Conservation (phyloP, 2,329 filamentous ascomycete species). For the Fusarium sp. region DNA sequence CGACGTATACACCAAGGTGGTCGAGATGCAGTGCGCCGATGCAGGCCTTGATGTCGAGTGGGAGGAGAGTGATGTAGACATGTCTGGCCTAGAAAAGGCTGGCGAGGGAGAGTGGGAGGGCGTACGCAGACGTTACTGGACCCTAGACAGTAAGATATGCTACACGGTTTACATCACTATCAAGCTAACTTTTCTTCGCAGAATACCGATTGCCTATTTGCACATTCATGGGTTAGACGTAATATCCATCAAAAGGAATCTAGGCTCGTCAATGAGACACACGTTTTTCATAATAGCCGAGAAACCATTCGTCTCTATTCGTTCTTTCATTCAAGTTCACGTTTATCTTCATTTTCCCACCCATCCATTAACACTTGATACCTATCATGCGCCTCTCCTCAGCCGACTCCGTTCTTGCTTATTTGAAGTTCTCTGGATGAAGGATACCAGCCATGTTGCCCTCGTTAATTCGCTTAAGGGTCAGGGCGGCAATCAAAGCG, state of each 20-base stretch:
- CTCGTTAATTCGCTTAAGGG: slow-evolving; percentile 72
- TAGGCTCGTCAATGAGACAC: slow-evolving; percentile 17
- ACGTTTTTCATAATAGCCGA: slow-evolving; percentile 30
- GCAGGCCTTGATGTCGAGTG: slow-evolving; percentile 92
- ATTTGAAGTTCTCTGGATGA: slow-evolving; percentile 72
- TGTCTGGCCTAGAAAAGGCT: slow-evolving; percentile 71
- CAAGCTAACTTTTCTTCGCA: slow-evolving; percentile 51
- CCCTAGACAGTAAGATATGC: slow-evolving; percentile 72
- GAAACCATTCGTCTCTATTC: slow-evolving; percentile 28
- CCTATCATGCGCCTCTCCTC: slow-evolving; percentile 25
- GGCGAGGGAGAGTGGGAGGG: slow-evolving; percentile 87
- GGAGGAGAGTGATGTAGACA: slow-evolving; percentile 81
- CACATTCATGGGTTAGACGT: slow-evolving; percentile 74
- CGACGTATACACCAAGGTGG: slow-evolving; percentile 93
- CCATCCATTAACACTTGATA: slow-evolving; percentile 34
- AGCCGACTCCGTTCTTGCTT: slow-evolving; percentile 15
- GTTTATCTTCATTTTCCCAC: slow-evolving; percentile 40
- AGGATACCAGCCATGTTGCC: slow-evolving; percentile 74
- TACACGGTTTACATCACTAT: neutral
- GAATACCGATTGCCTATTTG: slow-evolving; percentile 80
- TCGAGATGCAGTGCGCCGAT: slow-evolving; percentile 90
- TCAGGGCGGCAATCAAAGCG: slow-evolving; percentile 86
- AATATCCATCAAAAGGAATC: slow-evolving; percentile 17
- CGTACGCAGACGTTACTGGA: slow-evolving; percentile 91
- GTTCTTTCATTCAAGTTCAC: slow-evolving; percentile 33